Percentiles rank a stretch among this genome's conserved stretches.
These are phyloP conservation scores for Diaporthe sp. DNA, from an alignment of 2,329 filamentous ascomycete species.

Conservation along the genomic window DNA sequence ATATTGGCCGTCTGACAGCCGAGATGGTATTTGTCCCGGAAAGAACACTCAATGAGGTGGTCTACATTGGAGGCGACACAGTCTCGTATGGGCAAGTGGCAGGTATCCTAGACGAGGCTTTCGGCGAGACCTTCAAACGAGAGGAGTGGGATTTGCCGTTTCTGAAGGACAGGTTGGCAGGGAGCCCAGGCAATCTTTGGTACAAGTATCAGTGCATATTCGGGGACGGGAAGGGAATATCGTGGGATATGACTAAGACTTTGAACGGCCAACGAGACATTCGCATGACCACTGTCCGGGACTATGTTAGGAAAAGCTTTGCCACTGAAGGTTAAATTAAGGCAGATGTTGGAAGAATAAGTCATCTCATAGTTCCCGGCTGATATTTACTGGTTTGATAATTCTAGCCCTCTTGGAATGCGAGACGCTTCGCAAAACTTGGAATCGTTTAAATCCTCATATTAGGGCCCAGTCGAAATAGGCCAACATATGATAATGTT, in stretches of 20 bases:
- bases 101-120: conserved; percentile 59
- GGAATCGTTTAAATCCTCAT: no score
- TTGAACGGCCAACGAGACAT: conserved; percentile 64
- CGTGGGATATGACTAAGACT: conserved; percentile 65
- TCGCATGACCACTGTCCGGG: conserved; percentile 52
- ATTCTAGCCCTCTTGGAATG: no score
- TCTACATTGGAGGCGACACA: conserved; percentile 72
- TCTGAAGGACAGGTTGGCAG: conserved; percentile 56
- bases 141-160: conserved; percentile 60
- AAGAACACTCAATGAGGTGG: conserved; percentile 51
- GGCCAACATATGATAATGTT: no score
- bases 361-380: no score
- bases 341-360: no score
- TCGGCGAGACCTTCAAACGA: conserved; percentile 53
- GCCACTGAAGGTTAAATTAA: background rate
- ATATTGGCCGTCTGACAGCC: conserved; percentile 72
- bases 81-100: conserved; percentile 66
- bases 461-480: no score
- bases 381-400: no score
- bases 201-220: conserved; percentile 72
- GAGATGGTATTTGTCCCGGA: conserved; percentile 60
- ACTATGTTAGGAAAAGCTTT: conserved; percentile 40
- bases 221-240: conserved; percentile 66
- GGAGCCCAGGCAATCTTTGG: conserved; percentile 59
- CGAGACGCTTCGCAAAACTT: background rate